Percentiles rank a stretch among this genome's conserved stretches.
These are phyloP conservation scores for Helotiales sp. DNA, from an alignment of 2,329 filamentous ascomycete genomes.

Conservation along the genomic window DNA sequence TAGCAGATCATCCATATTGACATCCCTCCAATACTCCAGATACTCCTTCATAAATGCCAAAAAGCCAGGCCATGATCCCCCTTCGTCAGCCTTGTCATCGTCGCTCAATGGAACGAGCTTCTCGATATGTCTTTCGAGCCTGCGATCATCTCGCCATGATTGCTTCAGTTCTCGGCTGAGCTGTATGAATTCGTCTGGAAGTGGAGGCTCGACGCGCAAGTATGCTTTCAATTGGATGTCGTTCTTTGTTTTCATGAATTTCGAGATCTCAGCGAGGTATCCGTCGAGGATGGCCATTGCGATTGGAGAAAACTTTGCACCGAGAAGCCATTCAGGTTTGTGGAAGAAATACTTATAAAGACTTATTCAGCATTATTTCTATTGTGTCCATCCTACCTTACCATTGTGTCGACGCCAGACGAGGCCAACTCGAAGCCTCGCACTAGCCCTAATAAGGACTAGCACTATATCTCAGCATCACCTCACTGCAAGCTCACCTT, in stretches of 20 bases:
- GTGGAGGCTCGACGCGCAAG: constrained; percentile 72
- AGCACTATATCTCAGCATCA: too few relatives aligned
- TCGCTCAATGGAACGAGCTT: constrained; percentile 64
- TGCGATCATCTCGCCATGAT: constrained; percentile 49
- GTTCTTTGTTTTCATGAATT: constrained; percentile 62
- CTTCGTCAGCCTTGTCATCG: constrained; percentile 62
- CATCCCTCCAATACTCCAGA: constrained; percentile 76
- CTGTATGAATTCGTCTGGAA: constrained; percentile 64
- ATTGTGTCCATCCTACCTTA: background rate
- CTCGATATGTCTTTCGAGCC: constrained; percentile 64
- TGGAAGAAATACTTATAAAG: background rate
- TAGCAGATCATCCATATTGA: constrained; percentile 73
- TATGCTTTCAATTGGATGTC: constrained; percentile 66
- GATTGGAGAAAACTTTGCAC: background rate
- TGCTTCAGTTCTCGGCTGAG: constrained; percentile 67
- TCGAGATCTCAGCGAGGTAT: constrained; percentile 66
- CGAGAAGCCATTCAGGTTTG: background rate
- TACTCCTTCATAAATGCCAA: constrained; percentile 80
- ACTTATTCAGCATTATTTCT: background rate
- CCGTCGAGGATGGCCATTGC: constrained; percentile 63
- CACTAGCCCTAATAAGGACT: background rate
- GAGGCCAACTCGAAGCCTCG: background rate
- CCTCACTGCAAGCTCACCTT: too few relatives aligned
- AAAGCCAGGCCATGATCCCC: constrained; percentile 73
- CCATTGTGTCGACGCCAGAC: background rate